Conservation (phyloP, 2,329 filamentous ascomycete genomes). For the Epichloe sibirici region DNA sequence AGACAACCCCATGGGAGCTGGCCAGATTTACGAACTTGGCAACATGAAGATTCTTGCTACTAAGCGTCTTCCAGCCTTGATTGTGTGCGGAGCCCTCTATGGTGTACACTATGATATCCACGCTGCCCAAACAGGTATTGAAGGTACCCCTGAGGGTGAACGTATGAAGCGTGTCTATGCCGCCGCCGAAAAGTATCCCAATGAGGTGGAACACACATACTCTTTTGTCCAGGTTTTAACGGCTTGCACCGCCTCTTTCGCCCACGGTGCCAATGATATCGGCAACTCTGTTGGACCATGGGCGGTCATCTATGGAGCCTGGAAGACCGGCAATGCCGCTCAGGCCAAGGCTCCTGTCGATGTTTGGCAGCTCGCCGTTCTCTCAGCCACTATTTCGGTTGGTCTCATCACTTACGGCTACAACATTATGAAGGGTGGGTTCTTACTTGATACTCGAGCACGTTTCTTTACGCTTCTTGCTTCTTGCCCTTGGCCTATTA, state of each 20-base stretch:
- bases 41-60: conserved; percentile 53
- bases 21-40: conserved; percentile 60
- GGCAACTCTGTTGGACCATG: conserved; percentile 59
- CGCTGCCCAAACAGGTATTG: conserved; percentile 15
- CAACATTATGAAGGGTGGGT: conserved; percentile 68
- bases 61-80: conserved; percentile 57
- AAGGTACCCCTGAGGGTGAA: conserved; percentile 12
- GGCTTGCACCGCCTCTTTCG: conserved; percentile 61
- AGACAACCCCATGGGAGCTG: conserved; percentile 59
- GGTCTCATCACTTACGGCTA: conserved; percentile 66
- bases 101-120: conserved; percentile 74
- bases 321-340: conserved; percentile 49
- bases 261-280: conserved; percentile 68
- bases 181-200: conserved; percentile 51
- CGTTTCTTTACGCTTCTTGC: too few relatives aligned
- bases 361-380: conserved; percentile 63
- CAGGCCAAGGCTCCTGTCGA: conserved; percentile 54
- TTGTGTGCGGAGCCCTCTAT: conserved; percentile 53
- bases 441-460: too few relatives aligned
- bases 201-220: conserved; percentile 59
- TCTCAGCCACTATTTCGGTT: conserved; percentile 48
- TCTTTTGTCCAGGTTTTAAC: conserved; percentile 56
- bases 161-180: conserved; percentile 44
- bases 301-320: conserved; percentile 57
- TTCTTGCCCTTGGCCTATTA: background rate